Evolutionary conservation across 192 early-diverging fungal species (phyloP), one percentile per base, ranked within the genome.

Genomic region (Cladochytrium replicatum): DNA sequence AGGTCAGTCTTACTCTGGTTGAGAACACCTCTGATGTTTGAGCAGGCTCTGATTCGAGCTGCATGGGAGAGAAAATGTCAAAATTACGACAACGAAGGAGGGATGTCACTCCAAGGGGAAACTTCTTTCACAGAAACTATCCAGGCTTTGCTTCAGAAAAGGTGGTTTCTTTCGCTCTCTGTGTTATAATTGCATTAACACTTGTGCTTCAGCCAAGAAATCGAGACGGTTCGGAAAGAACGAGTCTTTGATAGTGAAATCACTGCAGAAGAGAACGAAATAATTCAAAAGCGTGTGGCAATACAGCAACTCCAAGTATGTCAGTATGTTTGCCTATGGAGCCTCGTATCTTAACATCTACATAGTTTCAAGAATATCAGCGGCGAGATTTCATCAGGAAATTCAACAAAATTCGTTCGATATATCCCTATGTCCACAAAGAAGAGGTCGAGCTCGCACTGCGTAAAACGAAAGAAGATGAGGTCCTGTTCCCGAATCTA

Each of bases 211-310:
- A n/a, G n/a, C n/a, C n/a, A n/a, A n/a, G n/a, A n/a, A n/a, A n/a
- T 68, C 27, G 42, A 38, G 30, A 69, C 63, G 9, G 57, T 66
- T 19, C 52, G 69, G 32, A 93, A 91, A 58, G 84, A 88, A 48
- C 81, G 85, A 32, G 81, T 96, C 1, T 96, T 96, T 64, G 80
- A 91, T 44, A 52, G 54, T 41, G 87, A 91, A 64, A 82, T 93
- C 23, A 96, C 92, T 0, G 84, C 84, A 55, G 80, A 84, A 32
- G 92, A 96, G 60, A 78, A 78, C 78, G 77, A 77, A 38, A 88
- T 96, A 51, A 96, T 96, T 64, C 76, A 90, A 56, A 79, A 89
- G 62, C 75, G 90, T 4, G 85, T 96, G 7, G 88, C 84, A 15
- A 71, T 96, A 39, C 90, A 93, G 56, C 92, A 89, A 52, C 77